phyloP scores from a whole-genome alignment of 2,329 filamentous ascomycete genomes.

The Xylariales sp. region DNA sequence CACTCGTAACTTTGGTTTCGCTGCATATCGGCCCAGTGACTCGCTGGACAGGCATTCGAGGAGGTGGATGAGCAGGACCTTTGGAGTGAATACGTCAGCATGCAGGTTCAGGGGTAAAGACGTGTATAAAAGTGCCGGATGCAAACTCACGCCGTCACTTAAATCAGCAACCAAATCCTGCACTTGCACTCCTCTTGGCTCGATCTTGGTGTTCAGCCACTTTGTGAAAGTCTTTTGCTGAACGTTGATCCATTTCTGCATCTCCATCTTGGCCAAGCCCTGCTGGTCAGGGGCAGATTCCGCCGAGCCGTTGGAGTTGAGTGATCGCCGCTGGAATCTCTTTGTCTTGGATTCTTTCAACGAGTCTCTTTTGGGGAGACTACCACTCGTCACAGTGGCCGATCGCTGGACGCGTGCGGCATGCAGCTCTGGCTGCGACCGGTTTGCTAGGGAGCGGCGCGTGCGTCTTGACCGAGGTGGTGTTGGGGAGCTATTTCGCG shows the following conservation, averaged over 20 bases:
- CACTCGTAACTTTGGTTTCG: slow-evolving; percentile 91
- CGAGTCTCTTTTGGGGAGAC: slow-evolving; percentile 21
- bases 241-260: slow-evolving; percentile 65
- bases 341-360: slow-evolving; percentile 19
- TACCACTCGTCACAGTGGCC: slow-evolving; percentile 29
- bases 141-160: slow-evolving; percentile 76
- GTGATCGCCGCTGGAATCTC: slow-evolving; percentile 29
- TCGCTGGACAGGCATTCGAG: slow-evolving; percentile 94
- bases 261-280: slow-evolving; percentile 56
- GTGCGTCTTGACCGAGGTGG: slow-evolving; percentile 13
- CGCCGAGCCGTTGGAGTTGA: slow-evolving; percentile 34
- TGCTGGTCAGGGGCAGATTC: slow-evolving; percentile 44
- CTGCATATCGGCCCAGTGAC: slow-evolving; percentile 92
- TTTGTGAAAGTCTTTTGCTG: slow-evolving; percentile 99
- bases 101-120: background rate
- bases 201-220: slow-evolving; percentile 97
- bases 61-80: slow-evolving; percentile 94
- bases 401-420: slow-evolving; percentile 44
- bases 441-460: slow-evolving; percentile 16
- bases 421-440: slow-evolving; percentile 35
- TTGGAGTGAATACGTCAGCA: slow-evolving; percentile 10
- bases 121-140: too few relatives aligned
- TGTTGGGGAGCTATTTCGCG: slow-evolving; percentile 1
- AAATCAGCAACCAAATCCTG: slow-evolving; percentile 85
- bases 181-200: slow-evolving; percentile 70